phyloP scores from a whole-genome alignment of 1,284 basidiomycete species.

The Trametes versicolor region DNA sequence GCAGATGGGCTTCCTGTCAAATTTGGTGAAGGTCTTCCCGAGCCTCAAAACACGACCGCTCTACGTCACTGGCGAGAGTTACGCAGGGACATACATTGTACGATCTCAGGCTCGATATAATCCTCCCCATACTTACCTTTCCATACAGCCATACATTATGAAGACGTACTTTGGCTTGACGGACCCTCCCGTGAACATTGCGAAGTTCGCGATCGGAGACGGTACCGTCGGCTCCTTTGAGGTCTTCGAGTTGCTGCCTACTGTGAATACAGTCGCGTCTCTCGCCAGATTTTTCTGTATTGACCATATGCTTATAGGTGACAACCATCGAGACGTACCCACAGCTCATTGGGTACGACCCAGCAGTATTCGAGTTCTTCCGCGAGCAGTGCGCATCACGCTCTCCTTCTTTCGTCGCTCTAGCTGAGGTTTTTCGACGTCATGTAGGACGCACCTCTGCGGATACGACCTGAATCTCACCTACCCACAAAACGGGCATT shows the following conservation, averaged over 20 bases:
- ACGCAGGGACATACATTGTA: slow-evolving; percentile 52
- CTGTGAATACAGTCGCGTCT: slow-evolving; percentile 42
- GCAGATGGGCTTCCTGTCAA: slow-evolving; percentile 39
- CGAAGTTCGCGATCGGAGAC: slow-evolving; percentile 72
- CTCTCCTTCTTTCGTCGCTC: not conserved
- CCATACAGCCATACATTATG: slow-evolving; percentile 71
- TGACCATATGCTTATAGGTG: slow-evolving; percentile 31
- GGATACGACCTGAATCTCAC: slow-evolving; percentile 74
- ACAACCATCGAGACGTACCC: slow-evolving; percentile 74
- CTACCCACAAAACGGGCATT: slow-evolving; percentile 69
- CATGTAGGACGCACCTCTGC: slow-evolving; percentile 63
- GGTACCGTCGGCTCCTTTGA: not conserved
- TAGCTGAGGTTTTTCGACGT: slow-evolving; percentile 44
- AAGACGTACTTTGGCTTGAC: slow-evolving; percentile 70
- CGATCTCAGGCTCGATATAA: slow-evolving; percentile 31
- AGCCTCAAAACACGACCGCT: slow-evolving; percentile 44
- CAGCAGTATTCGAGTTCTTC: slow-evolving; percentile 72
- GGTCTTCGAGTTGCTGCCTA: not conserved
- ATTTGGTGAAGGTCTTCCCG: slow-evolving; percentile 46
- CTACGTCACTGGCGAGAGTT: slow-evolving; percentile 47
- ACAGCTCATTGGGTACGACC: slow-evolving; percentile 76
- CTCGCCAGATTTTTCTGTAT: not conserved
- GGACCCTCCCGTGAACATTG: slow-evolving; percentile 74
- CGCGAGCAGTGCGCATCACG: slow-evolving; percentile 63
- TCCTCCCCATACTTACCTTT: slow-evolving; percentile 7